Evolutionary conservation across 805 yeast species (phyloP).

Genomic region (Isabelozyma heimii): DNA sequence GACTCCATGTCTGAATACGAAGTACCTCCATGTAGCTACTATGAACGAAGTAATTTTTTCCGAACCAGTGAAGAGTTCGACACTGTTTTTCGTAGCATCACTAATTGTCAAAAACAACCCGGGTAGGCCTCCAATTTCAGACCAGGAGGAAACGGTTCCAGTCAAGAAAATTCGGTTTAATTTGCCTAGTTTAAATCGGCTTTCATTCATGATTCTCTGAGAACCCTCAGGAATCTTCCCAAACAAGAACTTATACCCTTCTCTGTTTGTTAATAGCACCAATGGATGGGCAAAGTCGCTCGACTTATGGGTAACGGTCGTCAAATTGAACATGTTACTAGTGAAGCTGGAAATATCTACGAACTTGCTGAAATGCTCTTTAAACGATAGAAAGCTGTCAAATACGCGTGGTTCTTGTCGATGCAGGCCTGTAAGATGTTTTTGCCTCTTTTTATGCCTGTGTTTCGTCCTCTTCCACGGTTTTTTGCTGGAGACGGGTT

Average conservation of each 20-base stretch:
- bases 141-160: constrained; percentile 70
- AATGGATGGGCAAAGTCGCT: constrained; percentile 58
- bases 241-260: constrained; percentile 59
- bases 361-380: constrained; percentile 5
- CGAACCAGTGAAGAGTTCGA: constrained; percentile 51
- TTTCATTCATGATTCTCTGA: constrained; percentile 70
- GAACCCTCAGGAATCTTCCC: constrained; percentile 87
- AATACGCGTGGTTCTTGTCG: constrained; percentile 6
- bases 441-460: neutral
- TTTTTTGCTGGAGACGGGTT: neutral
- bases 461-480: neutral
- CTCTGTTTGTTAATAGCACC: constrained; percentile 46
- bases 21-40: constrained; percentile 80
- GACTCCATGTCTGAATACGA: constrained; percentile 77
- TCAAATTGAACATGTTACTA: constrained; percentile 45
- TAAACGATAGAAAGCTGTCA: constrained; percentile 3
- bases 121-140: constrained; percentile 85
- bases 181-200: constrained; percentile 54
- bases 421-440: constrained; percentile 7
- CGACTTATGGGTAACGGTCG: constrained; percentile 52
- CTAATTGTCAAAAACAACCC: constrained; percentile 81
- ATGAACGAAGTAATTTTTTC: constrained; percentile 41
- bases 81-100: constrained; percentile 65
- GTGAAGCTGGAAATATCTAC: constrained; percentile 12
- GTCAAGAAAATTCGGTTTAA: constrained; percentile 69